A percentile compares a stretch with the other conserved stretches of the same genome.
These are phyloP conservation scores for Quercus wislizeni DNA, from an alignment of 306 rosid species.

Conservation along the genomic window DNA sequence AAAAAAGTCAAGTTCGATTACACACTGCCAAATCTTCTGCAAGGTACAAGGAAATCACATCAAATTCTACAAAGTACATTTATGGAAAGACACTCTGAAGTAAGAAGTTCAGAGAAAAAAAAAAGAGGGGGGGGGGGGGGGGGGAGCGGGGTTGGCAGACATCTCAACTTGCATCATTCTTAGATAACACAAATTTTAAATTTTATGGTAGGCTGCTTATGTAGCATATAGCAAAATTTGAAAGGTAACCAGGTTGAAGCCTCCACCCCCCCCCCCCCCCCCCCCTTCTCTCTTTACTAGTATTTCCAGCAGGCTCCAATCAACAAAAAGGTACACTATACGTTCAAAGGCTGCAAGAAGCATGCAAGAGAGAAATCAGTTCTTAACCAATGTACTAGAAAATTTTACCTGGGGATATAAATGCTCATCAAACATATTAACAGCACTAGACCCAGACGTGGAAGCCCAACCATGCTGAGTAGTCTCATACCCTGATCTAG, in stretches of 20 bases:
- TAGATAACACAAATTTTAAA: neutral
- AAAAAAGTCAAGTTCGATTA: neutral
- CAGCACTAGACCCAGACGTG: conserved; percentile 62
- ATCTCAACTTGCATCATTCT: neutral
- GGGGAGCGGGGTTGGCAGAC: neutral
- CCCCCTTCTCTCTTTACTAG: too few relatives aligned
- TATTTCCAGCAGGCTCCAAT: too few relatives aligned
- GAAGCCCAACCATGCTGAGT: conserved; percentile 73
- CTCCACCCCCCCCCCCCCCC: too few relatives aligned
- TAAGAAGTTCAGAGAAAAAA: neutral
- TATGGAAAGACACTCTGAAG: neutral
- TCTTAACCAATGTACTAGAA: conserved; percentile 1
- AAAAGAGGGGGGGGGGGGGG: too few relatives aligned
- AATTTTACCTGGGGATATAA: conserved; percentile 41
- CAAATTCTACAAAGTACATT: neutral
- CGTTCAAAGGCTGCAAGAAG: too few relatives aligned
- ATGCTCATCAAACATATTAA: conserved; percentile 45
- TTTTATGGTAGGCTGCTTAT: too few relatives aligned
- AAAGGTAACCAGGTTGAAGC: too few relatives aligned
- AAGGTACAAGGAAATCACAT: neutral
- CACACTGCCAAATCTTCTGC: neutral
- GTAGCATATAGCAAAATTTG: too few relatives aligned
- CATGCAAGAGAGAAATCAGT: too few relatives aligned
- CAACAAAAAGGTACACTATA: too few relatives aligned
- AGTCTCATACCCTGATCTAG: conserved; percentile 53